These are phyloP conservation scores for Styphnolobium japonicum DNA, from an alignment of 306 rosid genomes.

Conservation along the genomic window DNA sequence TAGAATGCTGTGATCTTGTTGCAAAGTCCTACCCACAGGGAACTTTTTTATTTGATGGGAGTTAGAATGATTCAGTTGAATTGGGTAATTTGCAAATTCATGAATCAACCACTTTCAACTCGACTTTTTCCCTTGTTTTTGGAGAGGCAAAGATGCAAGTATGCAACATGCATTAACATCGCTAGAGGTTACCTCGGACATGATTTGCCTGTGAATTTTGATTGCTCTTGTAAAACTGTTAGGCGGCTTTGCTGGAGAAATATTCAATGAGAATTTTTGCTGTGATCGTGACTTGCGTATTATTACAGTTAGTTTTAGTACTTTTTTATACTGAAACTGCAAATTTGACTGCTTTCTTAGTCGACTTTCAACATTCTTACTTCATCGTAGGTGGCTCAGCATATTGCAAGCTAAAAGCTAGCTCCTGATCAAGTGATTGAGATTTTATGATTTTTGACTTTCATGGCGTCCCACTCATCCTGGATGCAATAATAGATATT, in stretches of 20 bases:
- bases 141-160: slow-evolving; percentile 5
- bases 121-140: neutral
- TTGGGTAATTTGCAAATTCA: slow-evolving; percentile 4
- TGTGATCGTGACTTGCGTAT: neutral
- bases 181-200: neutral
- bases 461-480: neutral
- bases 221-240: slow-evolving; percentile 3
- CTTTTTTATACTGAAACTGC: neutral
- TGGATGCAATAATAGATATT: neutral
- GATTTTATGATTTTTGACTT: neutral
- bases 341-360: neutral
- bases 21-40: neutral
- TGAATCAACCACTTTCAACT: neutral
- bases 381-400: neutral
- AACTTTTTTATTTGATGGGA: slow-evolving; percentile 1
- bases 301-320: neutral
- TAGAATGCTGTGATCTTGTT: neutral
- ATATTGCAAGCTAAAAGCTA: neutral
- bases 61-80: neutral
- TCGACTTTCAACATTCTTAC: neutral
- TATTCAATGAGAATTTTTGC: neutral
- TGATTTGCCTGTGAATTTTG: slow-evolving; percentile 6
- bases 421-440: neutral
- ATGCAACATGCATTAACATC: slow-evolving; percentile 1
- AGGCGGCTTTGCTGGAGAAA: neutral